A percentile compares a stretch with the other conserved stretches of the same genome.
Evolutionary conservation across 2,329 filamentous ascomycete genomes (phyloP).

Genomic region (Aspergillus pseudotamarii): DNA sequence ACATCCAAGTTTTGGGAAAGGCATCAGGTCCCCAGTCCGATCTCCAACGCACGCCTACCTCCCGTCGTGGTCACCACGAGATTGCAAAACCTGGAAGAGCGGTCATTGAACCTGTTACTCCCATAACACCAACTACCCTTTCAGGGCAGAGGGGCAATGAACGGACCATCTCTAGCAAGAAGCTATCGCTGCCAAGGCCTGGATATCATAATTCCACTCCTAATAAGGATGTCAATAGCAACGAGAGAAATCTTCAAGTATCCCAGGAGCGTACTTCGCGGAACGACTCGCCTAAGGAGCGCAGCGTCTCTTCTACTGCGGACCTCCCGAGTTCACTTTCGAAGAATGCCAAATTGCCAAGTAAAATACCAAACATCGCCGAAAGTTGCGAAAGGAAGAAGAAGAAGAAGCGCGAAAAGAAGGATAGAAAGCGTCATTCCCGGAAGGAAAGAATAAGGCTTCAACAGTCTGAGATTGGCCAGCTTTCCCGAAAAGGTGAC

Average conservation of each 20-base stretch:
- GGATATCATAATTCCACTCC: neutral
- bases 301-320: neutral
- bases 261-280: neutral
- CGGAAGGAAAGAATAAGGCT: neutral
- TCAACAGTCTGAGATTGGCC: neutral
- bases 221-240: neutral
- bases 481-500: neutral
- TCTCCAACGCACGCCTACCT: neutral
- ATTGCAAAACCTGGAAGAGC: neutral
- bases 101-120: neutral
- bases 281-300: neutral
- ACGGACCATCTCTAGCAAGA: neutral
- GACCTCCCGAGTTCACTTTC: neutral
- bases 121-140: neutral
- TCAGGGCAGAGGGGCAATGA: neutral
- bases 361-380: neutral
- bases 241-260: neutral
- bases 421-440: neutral
- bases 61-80: neutral
- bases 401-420: neutral
- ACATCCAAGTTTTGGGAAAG: neutral
- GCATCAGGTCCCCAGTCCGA: neutral
- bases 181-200: neutral
- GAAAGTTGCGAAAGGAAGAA: neutral
- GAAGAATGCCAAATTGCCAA: neutral